These are phyloP conservation scores for Metarhizium album DNA, from an alignment of 2,329 filamentous ascomycete species.

Conservation along the genomic window DNA sequence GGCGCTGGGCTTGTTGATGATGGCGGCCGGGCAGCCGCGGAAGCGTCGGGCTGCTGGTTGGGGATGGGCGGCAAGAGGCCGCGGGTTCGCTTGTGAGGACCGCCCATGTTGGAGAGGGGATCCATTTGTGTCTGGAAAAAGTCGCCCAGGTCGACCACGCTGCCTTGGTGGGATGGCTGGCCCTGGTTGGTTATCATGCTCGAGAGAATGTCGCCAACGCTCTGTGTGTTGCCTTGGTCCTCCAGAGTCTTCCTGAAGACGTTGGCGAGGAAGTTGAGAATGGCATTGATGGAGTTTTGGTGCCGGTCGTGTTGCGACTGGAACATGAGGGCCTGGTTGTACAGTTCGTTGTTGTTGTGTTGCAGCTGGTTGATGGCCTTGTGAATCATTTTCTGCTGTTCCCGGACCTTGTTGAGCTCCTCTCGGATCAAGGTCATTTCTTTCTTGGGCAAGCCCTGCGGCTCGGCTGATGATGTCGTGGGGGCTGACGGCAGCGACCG, in stretches of 20 bases:
- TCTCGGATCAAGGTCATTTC: conserved; percentile 69
- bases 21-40: conserved; percentile 16
- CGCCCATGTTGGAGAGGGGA: conserved; percentile 23
- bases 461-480: conserved; percentile 30
- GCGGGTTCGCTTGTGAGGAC: conserved; percentile 38
- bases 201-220: conserved; percentile 74
- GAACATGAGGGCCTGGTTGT: conserved; percentile 78
- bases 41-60: conserved; percentile 20
- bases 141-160: conserved; percentile 51
- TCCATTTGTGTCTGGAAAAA: conserved; percentile 39
- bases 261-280: conserved; percentile 90
- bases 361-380: conserved; percentile 70
- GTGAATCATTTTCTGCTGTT: conserved; percentile 79
- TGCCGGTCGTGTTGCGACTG: conserved; percentile 91
- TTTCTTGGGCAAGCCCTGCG: conserved; percentile 46
- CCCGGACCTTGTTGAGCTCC: conserved; percentile 71
- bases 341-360: conserved; percentile 78
- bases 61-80: conserved; percentile 46
- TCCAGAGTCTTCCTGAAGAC: conserved; percentile 92
- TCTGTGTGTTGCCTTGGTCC: conserved; percentile 57
- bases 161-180: conserved; percentile 38
- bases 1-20: conserved; percentile 18
- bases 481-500: conserved; percentile 26
- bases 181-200: conserved; percentile 55
- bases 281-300: conserved; percentile 98